A percentile compares a stretch with the other conserved stretches of the same genome.
These are phyloP conservation scores for Kazachstania kunashirensis DNA, from an alignment of 805 yeast genomes.

Conservation along the genomic window DNA sequence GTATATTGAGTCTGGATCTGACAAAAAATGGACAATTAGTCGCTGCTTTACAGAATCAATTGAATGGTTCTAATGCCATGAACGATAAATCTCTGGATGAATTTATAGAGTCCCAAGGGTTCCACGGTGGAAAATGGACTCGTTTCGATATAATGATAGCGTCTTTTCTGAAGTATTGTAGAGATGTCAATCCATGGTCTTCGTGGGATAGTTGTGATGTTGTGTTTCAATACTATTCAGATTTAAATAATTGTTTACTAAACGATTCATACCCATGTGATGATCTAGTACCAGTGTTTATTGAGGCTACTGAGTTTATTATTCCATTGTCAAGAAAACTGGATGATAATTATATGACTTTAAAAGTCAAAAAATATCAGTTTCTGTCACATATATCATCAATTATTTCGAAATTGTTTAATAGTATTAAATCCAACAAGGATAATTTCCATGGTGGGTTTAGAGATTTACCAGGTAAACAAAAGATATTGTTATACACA, in stretches of 20 bases:
- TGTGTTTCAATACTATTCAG: slow-evolving; percentile 33
- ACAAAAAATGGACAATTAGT: slow-evolving; percentile 24
- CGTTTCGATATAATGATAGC: slow-evolving; percentile 37
- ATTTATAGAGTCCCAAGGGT: slow-evolving; percentile 12
- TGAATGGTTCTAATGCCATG: slow-evolving; percentile 1
- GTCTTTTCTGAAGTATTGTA: slow-evolving; percentile 39
- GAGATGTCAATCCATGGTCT: slow-evolving; percentile 46
- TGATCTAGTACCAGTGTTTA: slow-evolving; percentile 14
- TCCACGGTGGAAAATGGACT: slow-evolving; percentile 18
- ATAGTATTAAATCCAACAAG: slow-evolving; percentile 41
- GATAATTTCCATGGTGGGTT: slow-evolving; percentile 1
- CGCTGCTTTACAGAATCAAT: slow-evolving; percentile 30
- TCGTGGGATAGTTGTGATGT: slow-evolving; percentile 41
- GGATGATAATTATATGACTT: slow-evolving; percentile 14
- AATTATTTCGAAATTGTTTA: slow-evolving; percentile 47
- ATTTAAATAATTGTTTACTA: slow-evolving; percentile 37
- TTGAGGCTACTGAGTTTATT: slow-evolving; percentile 29
- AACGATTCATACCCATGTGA: slow-evolving; percentile 33
- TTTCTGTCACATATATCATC: slow-evolving; percentile 41
- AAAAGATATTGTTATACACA: slow-evolving; percentile 41
- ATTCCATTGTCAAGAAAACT: slow-evolving; percentile 23
- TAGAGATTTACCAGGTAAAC: slow-evolving; percentile 28
- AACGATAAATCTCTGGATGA: slow-evolving; percentile 12
- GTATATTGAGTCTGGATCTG: slow-evolving; percentile 25
- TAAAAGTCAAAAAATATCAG: slow-evolving; percentile 28